These are phyloP conservation scores for Allium sativum DNA, from an alignment of 106 monocot species.

Conservation along the genomic window DNA sequence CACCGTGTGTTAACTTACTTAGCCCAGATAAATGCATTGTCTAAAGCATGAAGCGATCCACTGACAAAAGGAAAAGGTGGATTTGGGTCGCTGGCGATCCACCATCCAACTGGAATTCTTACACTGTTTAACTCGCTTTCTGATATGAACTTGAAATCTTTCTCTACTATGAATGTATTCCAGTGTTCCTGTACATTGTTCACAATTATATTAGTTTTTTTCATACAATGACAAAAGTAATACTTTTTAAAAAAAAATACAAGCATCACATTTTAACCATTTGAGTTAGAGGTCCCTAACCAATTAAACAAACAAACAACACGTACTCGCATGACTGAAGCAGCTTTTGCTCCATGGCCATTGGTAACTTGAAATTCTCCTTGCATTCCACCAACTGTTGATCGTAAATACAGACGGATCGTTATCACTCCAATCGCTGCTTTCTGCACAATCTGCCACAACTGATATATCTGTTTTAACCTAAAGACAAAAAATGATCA, in stretches of 20 bases:
- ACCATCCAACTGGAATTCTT: slow-evolving; percentile 82
- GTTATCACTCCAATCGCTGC: slow-evolving; percentile 46
- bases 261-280: no score
- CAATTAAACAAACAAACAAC: no score
- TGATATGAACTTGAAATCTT: slow-evolving; percentile 54
- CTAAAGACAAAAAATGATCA: not conserved
- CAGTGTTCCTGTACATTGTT: slow-evolving; percentile 46
- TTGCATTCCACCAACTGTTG: slow-evolving; percentile 14
- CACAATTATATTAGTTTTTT: no score
- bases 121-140: slow-evolving; percentile 42
- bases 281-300: no score
- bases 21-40: slow-evolving; percentile 70
- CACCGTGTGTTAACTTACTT: slow-evolving; percentile 25
- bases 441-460: slow-evolving; percentile 33
- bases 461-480: slow-evolving; percentile 17
- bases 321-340: slow-evolving; percentile 28
- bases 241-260: no score
- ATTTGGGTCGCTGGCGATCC: slow-evolving; percentile 52
- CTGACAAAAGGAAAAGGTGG: slow-evolving; percentile 54
- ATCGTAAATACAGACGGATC: slow-evolving; percentile 58
- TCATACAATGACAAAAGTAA: no score
- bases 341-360: slow-evolving; percentile 45
- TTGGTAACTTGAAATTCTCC: slow-evolving; percentile 66
- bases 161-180: slow-evolving; percentile 47
- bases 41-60: slow-evolving; percentile 46